Evolutionary conservation across 2,329 filamentous ascomycete species (phyloP).

Genomic region (Fusarium sp.): DNA sequence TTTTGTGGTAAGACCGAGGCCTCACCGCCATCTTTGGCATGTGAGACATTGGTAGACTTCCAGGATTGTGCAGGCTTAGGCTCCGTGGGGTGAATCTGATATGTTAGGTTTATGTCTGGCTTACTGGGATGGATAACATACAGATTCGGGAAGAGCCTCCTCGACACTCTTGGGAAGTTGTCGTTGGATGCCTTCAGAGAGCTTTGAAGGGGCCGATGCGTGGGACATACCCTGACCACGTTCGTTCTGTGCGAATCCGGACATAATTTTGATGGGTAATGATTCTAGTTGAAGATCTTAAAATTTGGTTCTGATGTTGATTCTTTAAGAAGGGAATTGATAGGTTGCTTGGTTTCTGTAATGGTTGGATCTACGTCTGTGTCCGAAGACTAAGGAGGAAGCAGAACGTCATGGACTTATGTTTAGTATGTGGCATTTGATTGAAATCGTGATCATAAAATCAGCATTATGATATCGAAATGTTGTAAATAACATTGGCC

Average conservation of each 20-base stretch:
- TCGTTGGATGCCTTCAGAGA: conserved; percentile 35
- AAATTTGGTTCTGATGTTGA: background rate
- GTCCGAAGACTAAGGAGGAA: background rate
- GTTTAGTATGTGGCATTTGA: background rate
- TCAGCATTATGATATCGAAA: background rate
- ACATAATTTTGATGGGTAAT: background rate
- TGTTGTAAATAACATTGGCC: background rate
- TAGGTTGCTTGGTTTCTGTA: background rate
- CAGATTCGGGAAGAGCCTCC: conserved; percentile 40
- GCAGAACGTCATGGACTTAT: background rate
- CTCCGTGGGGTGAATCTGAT: conserved; percentile 42
- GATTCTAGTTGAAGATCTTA: background rate
- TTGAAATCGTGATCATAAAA: background rate
- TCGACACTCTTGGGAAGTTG: conserved; percentile 36
- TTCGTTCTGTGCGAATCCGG: conserved; percentile 22
- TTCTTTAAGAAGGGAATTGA: background rate
- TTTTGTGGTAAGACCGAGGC: conserved; percentile 45
- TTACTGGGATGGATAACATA: background rate
- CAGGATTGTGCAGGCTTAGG: conserved; percentile 24
- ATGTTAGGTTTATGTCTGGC: background rate
- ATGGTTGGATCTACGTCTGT: background rate
- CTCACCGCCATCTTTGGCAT: conserved; percentile 35
- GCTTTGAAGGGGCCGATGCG: conserved; percentile 38
- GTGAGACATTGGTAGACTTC: conserved; percentile 31
- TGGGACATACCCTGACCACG: conserved; percentile 40